phyloP scores from a whole-genome alignment of 176 grass and related monocot species.

The Saccharum officinarum region DNA sequence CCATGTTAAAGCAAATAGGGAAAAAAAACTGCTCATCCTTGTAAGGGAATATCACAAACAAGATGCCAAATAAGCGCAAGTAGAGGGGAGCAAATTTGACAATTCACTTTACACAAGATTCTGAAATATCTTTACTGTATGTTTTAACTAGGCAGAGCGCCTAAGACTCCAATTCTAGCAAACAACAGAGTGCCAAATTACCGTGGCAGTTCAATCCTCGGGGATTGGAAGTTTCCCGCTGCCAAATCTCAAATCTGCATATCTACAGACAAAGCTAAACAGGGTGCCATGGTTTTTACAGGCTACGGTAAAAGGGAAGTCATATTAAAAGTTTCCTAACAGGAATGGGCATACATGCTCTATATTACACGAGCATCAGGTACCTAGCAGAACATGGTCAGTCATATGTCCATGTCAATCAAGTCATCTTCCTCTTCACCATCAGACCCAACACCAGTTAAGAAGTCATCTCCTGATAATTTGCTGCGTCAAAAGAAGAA shows the following conservation, averaged over 20 bases:
- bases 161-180: not conserved
- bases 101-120: not conserved
- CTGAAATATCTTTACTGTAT: not conserved
- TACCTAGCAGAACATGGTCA: not conserved
- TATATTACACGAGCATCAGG: constrained; percentile 30
- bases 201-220: not conserved
- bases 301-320: not conserved
- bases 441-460: constrained; percentile 22
- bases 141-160: not conserved
- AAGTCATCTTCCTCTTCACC: constrained; percentile 70
- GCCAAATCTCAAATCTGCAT: not conserved
- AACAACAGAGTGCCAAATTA: not conserved
- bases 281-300: not conserved
- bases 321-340: not conserved
- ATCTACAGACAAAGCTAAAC: not conserved
- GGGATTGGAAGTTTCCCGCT: not conserved
- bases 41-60: too few relatives aligned
- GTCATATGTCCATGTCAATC: constrained; percentile 92
- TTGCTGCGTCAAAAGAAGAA: constrained; percentile 48
- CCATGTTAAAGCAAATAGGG: too few relatives aligned
- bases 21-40: too few relatives aligned
- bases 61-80: too few relatives aligned
- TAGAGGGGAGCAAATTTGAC: not conserved
- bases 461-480: constrained; percentile 56
- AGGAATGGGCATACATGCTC: not conserved